Conservation (phyloP, 257 asterid species). For the Cruciata laevipes region DNA sequence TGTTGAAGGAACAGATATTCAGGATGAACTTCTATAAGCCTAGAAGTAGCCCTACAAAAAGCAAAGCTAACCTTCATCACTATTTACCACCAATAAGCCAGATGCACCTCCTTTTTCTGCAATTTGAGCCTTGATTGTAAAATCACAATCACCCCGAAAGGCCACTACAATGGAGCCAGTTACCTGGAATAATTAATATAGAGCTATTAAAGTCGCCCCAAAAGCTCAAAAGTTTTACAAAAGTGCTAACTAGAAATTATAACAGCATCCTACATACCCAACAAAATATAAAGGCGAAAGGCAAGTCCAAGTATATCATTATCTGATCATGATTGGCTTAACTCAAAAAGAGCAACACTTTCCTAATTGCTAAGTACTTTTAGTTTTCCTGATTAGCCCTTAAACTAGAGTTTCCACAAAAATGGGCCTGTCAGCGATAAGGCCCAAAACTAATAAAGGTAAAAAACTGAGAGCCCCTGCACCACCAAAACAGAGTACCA, state of each 20-base stretch:
- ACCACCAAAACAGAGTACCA: not conserved
- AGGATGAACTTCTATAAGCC: not conserved
- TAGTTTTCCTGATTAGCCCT: not conserved
- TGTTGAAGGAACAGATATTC: not conserved
- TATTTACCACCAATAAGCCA: slow-evolving; percentile 69
- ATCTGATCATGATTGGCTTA: not conserved
- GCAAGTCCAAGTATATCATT: not conserved
- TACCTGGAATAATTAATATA: slow-evolving; percentile 41
- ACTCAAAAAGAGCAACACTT: not conserved
- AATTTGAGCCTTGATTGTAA: slow-evolving; percentile 63
- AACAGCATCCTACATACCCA: not conserved
- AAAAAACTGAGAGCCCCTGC: not conserved
- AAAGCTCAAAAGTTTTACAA: not conserved
- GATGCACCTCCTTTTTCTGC: slow-evolving; percentile 84
- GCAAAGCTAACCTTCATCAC: slow-evolving; percentile 58
- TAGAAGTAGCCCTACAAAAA: slow-evolving; percentile 11
- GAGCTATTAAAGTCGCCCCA: slow-evolving; percentile 5
- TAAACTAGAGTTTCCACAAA: not conserved
- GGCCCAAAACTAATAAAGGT: not conserved
- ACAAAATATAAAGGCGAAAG: not conserved
- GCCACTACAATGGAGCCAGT: slow-evolving; percentile 65
- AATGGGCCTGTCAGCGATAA: too few species aligned
- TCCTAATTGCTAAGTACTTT: not conserved
- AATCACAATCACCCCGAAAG: slow-evolving; percentile 81
- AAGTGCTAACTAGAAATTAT: not conserved